Conservation (phyloP, 495 filamentous ascomycete species). For the Penicillium subrubescens region DNA sequence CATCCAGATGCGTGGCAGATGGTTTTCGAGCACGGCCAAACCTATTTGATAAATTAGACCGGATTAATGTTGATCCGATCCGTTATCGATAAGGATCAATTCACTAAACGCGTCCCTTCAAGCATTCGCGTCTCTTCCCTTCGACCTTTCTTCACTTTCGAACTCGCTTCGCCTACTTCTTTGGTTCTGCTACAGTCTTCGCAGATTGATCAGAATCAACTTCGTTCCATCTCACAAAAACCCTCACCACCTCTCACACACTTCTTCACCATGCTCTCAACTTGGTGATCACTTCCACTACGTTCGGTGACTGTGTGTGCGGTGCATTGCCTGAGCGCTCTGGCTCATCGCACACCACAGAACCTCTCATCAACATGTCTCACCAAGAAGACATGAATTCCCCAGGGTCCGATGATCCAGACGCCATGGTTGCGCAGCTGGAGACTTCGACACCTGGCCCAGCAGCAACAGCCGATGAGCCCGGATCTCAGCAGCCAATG, state of each 20-base stretch:
- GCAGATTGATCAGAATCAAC: not conserved
- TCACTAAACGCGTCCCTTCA: not conserved
- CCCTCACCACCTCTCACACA: not conserved
- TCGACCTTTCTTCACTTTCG: not conserved
- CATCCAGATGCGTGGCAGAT: not conserved
- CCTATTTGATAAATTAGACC: not conserved
- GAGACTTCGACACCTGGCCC: not conserved
- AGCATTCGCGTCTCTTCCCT: not conserved
- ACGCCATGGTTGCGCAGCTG: slow-evolving; percentile 25
- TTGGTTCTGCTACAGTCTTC: not conserved
- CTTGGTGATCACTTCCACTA: not conserved
- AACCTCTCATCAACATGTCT: not conserved
- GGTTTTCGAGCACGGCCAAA: not conserved
- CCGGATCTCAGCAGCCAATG: not conserved
- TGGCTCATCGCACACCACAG: slow-evolving; percentile 1
- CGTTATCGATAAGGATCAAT: not conserved
- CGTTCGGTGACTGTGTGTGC: not conserved
- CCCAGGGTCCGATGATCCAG: slow-evolving; percentile 15
- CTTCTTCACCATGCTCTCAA: not conserved
- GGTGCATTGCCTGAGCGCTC: not conserved
- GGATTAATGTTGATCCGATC: not conserved
- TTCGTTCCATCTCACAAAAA: not conserved
- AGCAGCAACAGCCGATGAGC: not conserved
- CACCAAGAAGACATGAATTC: not conserved
- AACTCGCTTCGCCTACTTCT: not conserved